These are phyloP conservation scores for Mortierella sp. DNA, from an alignment of 371 early-diverging fungal genomes.

Conservation along the genomic window DNA sequence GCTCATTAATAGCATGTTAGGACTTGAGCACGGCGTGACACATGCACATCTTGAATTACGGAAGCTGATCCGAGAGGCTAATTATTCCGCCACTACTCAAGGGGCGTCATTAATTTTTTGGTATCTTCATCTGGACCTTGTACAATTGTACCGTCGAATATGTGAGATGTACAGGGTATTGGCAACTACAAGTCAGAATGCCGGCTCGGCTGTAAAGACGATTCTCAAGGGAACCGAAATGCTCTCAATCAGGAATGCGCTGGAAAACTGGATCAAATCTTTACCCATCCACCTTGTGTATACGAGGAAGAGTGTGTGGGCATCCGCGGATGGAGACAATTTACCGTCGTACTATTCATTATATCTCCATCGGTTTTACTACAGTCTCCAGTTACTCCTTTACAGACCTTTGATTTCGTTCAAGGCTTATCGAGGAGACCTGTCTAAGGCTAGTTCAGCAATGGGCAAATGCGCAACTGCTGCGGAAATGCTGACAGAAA, in stretches of 20 bases:
- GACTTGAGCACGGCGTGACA: constrained; percentile 26
- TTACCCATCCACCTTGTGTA: constrained; percentile 37
- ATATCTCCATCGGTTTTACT: constrained; percentile 48
- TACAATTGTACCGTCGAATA: constrained; percentile 34
- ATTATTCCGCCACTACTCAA: constrained; percentile 14
- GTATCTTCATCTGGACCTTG: constrained; percentile 46
- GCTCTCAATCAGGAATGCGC: constrained; percentile 28
- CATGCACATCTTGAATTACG: constrained; percentile 20
- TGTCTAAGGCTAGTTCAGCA: constrained; percentile 22
- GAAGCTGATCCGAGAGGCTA: constrained; percentile 31
- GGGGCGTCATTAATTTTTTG: constrained; percentile 45
- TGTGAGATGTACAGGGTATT: constrained; percentile 36
- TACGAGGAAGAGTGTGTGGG: background rate
- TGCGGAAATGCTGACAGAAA: constrained; percentile 30
- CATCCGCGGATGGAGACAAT: background rate
- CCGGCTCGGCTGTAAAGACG: background rate
- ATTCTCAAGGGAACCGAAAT: constrained; percentile 24
- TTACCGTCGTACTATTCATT: constrained; percentile 35
- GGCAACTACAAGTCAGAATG: background rate
- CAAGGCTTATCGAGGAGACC: constrained; percentile 3
- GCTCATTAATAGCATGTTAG: constrained; percentile 20
- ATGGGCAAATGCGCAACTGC: constrained; percentile 27
- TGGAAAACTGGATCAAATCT: constrained; percentile 24
- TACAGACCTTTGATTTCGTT: constrained; percentile 37
- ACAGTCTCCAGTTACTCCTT: constrained; percentile 34